phyloP scores from a whole-genome alignment of 2,329 filamentous ascomycete genomes.

The Kalmusia sp. region DNA sequence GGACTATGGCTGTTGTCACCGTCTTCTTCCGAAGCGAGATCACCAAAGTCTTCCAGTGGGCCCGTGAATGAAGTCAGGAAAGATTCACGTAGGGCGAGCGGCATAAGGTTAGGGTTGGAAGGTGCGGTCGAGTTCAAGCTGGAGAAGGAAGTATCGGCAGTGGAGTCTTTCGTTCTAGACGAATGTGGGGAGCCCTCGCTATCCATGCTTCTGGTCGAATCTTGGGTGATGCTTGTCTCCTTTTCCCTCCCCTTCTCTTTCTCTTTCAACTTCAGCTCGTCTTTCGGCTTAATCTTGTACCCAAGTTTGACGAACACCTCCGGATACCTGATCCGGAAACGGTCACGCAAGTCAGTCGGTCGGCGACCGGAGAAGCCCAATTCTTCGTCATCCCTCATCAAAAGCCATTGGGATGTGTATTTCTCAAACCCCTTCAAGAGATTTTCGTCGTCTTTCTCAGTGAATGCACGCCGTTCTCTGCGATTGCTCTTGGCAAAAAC shows the following conservation, averaged over 20 bases:
- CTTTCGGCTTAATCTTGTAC: slow-evolving; percentile 46
- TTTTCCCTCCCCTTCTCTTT: slow-evolving; percentile 28
- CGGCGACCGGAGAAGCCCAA: slow-evolving; percentile 60
- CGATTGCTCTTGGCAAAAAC: slow-evolving; percentile 59
- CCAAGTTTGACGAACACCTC: slow-evolving; percentile 62
- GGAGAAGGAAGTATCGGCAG: background rate
- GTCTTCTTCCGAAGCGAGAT: slow-evolving; percentile 29
- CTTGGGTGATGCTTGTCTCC: slow-evolving; percentile 12
- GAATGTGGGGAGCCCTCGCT: background rate
- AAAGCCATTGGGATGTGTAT: slow-evolving; percentile 66
- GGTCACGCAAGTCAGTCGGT: slow-evolving; percentile 65
- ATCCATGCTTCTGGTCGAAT: background rate
- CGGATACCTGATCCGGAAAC: slow-evolving; percentile 66
- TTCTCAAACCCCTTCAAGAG: slow-evolving; percentile 65
- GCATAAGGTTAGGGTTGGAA: slow-evolving; percentile 13
- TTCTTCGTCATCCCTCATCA: slow-evolving; percentile 62
- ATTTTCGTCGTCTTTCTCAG: slow-evolving; percentile 63
- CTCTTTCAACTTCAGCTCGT: slow-evolving; percentile 26
- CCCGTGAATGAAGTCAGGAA: slow-evolving; percentile 22
- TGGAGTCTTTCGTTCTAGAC: background rate
- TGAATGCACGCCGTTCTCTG: slow-evolving; percentile 63
- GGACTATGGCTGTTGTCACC: slow-evolving; percentile 33
- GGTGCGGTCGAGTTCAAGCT: background rate
- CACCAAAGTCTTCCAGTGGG: slow-evolving; percentile 28
- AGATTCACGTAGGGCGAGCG: slow-evolving; percentile 22